A percentile compares a stretch with the other conserved stretches of the same genome.
phyloP scores from a whole-genome alignment of 805 yeast genomes.

The Schwanniomyces yamadae region DNA sequence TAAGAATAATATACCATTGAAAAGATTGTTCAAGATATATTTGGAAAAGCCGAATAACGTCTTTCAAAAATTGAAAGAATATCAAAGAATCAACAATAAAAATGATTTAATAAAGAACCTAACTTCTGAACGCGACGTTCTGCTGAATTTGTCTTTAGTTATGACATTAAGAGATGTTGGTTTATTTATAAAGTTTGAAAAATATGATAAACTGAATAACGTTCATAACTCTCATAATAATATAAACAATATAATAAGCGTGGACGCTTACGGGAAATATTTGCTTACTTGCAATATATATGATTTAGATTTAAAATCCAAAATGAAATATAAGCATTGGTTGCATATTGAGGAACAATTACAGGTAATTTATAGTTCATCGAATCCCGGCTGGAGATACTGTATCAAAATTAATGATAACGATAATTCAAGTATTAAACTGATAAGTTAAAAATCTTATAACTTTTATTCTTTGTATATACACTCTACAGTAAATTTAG shows the following conservation, averaged over 20 bases:
- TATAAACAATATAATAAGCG: conserved; percentile 22
- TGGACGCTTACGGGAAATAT: conserved; percentile 24
- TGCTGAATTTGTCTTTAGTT: conserved; percentile 37
- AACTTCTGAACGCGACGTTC: conserved; percentile 36
- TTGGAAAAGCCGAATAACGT: conserved; percentile 28
- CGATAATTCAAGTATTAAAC: not conserved
- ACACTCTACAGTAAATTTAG: too few relatives aligned
- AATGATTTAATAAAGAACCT: conserved; percentile 31
- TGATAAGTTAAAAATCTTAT: too few relatives aligned
- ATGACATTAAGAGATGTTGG: conserved; percentile 63
- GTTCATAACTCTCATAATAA: conserved; percentile 30
- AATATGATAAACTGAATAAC: conserved; percentile 25
- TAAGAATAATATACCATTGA: conserved; percentile 32
- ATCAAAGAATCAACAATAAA: conserved; percentile 33
- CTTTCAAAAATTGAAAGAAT: conserved; percentile 32
- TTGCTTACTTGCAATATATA: conserved; percentile 39
- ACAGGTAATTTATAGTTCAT: conserved; percentile 30
- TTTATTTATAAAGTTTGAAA: conserved; percentile 42
- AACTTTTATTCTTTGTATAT: too few relatives aligned
- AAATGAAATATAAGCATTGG: conserved; percentile 47
- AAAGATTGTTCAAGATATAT: conserved; percentile 31
- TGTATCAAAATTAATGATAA: conserved; percentile 19
- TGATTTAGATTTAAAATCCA: conserved; percentile 51
- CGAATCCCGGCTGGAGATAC: conserved; percentile 28
- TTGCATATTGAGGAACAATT: conserved; percentile 38